phyloP scores from a whole-genome alignment of 352 stramenopile species.

The Globisporangium heterothallicum region DNA sequence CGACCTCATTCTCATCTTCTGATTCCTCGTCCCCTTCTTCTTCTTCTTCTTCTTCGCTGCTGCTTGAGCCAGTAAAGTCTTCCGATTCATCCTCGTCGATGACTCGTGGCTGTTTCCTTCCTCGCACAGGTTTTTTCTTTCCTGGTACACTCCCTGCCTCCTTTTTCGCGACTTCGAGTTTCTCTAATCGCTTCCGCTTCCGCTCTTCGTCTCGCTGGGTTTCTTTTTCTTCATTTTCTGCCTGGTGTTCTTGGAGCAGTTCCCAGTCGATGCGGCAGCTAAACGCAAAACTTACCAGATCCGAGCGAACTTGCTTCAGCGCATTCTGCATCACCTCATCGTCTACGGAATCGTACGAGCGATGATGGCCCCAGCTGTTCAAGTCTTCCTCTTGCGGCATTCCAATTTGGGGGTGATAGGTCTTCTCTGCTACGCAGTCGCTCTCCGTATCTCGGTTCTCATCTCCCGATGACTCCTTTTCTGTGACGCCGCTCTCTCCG shows the following conservation, averaged over 20 bases:
- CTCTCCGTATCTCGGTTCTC: slow-evolving; percentile 16
- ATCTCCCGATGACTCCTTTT: slow-evolving; percentile 9
- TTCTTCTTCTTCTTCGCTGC: slow-evolving; percentile 27
- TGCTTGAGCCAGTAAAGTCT: slow-evolving; percentile 24
- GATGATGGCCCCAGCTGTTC: slow-evolving; percentile 96
- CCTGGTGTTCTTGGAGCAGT: slow-evolving; percentile 86
- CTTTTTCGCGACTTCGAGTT: slow-evolving; percentile 41
- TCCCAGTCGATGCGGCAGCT: slow-evolving; percentile 95
- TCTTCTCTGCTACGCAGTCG: slow-evolving; percentile 26
- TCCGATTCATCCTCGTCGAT: slow-evolving; percentile 52
- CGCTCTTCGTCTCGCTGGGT: slow-evolving; percentile 66
- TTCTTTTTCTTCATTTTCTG: slow-evolving; percentile 72
- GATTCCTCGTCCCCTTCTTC: slow-evolving; percentile 12
- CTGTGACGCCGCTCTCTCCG: slow-evolving; percentile 17
- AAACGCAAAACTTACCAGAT: slow-evolving; percentile 93
- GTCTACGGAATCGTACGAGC: slow-evolving; percentile 92
- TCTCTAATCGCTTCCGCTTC: slow-evolving; percentile 66
- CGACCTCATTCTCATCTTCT: slow-evolving; percentile 17
- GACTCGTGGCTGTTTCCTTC: slow-evolving; percentile 33
- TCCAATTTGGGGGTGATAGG: slow-evolving; percentile 77
- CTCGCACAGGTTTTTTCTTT: slow-evolving; percentile 13
- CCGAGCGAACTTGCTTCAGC: slow-evolving; percentile 37
- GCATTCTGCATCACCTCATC: slow-evolving; percentile 95
- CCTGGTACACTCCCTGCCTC: slow-evolving; percentile 14
- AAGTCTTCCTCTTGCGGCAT: slow-evolving; percentile 98